Evolutionary conservation across 306 rosid genomes (phyloP).

Genomic region (Dalbergia cochinchinensis): DNA sequence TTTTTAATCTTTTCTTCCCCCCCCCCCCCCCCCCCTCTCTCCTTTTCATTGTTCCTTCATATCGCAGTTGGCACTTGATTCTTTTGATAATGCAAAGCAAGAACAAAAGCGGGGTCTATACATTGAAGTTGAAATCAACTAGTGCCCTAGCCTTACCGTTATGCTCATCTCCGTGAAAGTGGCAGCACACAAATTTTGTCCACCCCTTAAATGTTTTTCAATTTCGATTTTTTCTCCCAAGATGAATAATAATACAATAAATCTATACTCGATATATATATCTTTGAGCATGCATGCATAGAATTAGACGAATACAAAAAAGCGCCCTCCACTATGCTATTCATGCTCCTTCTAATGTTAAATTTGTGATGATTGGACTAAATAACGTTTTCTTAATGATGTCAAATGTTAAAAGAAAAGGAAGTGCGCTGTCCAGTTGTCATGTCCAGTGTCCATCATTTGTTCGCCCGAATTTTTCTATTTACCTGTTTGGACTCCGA

Average conservation of each 20-base stretch:
- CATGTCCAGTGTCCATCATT: background rate
- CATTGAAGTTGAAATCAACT: background rate
- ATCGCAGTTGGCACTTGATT: slow-evolving; percentile 46
- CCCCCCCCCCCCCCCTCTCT: no score
- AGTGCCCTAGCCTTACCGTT: background rate
- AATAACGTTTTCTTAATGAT: background rate
- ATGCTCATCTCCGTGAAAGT: background rate
- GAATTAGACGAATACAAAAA: background rate
- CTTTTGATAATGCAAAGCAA: slow-evolving; percentile 39
- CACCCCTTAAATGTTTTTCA: background rate
- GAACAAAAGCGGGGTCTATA: slow-evolving; percentile 42
- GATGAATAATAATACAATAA: no score
- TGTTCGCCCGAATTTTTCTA: background rate
- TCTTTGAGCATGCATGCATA: background rate
- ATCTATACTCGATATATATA: no score
- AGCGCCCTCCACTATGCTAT: slow-evolving; percentile 3
- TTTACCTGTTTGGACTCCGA: background rate
- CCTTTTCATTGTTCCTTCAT: background rate
- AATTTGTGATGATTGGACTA: background rate
- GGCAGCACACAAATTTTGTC: slow-evolving; percentile 27
- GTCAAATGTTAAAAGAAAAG: background rate
- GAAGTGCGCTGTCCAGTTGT: background rate
- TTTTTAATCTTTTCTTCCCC: background rate
- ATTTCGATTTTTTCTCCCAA: no score
- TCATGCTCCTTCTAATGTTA: background rate